Conservation (phyloP, 495 filamentous ascomycete species). For the Xylaria bambusicola region DNA sequence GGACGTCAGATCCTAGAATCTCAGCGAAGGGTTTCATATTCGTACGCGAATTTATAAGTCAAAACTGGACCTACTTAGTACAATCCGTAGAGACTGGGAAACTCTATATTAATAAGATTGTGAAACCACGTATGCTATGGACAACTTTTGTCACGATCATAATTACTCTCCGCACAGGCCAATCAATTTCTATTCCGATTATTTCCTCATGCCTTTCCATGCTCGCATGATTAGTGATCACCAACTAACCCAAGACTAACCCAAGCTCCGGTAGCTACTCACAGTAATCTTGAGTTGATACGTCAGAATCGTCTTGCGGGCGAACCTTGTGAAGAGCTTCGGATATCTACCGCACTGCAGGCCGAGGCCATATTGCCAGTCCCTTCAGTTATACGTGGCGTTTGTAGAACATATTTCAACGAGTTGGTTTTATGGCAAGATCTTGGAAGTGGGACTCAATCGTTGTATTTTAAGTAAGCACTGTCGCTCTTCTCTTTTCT, state of each 20-base stretch:
- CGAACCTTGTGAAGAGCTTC: not conserved
- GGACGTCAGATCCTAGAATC: slow-evolving; percentile 3
- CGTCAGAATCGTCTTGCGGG: too few relatives aligned
- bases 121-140: not conserved
- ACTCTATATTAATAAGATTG: not conserved
- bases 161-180: too few relatives aligned
- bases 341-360: not conserved
- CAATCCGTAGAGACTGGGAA: slow-evolving; percentile 8
- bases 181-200: too few relatives aligned
- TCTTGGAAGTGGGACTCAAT: not conserved
- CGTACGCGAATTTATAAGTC: not conserved
- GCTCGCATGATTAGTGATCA: too few relatives aligned
- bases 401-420: slow-evolving; percentile 8
- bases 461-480: slow-evolving; percentile 12
- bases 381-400: not conserved
- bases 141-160: too few relatives aligned
- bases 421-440: slow-evolving; percentile 5
- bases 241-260: too few relatives aligned
- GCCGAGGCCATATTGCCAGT: not conserved
- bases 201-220: too few relatives aligned
- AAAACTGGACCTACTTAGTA: not conserved
- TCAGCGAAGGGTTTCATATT: slow-evolving; percentile 3
- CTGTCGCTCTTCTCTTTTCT: too few relatives aligned
- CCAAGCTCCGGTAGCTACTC: too few relatives aligned
- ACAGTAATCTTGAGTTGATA: too few relatives aligned